Conservation (phyloP, 83 land plant species). For the Picea abies region DNA sequence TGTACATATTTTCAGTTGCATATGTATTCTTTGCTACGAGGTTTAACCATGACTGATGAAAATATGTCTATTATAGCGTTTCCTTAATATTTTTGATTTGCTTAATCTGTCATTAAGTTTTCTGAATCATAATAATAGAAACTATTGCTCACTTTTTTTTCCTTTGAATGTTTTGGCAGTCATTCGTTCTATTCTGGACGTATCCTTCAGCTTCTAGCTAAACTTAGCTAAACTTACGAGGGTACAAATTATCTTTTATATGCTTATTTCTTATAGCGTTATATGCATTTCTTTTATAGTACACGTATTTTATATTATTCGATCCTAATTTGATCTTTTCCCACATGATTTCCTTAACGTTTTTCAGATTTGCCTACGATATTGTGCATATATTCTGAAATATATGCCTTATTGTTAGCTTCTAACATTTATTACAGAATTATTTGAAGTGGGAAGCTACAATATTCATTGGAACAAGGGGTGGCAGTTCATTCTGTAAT, state of each 20-base stretch:
- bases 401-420: neutral
- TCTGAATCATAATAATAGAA: too few species aligned
- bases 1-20: too few species aligned
- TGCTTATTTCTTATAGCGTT: too few species aligned
- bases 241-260: neutral
- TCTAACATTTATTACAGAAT: too few species aligned
- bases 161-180: constrained; percentile 47
- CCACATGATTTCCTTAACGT: constrained; percentile 26
- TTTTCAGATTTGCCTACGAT: constrained; percentile 62
- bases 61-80: too few species aligned
- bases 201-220: constrained; percentile 60
- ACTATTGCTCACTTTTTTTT: neutral
- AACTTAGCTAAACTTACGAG: neutral
- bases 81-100: too few species aligned
- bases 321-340: neutral
- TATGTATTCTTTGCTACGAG: too few species aligned
- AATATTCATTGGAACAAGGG: too few species aligned
- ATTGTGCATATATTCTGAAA: constrained; percentile 66
- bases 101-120: too few species aligned
- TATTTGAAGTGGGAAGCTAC: too few species aligned
- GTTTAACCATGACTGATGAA: too few species aligned
- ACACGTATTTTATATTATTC: neutral
- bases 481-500: too few species aligned
- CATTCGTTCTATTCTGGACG: constrained; percentile 85
- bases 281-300: neutral